phyloP scores from a whole-genome alignment of 768 basidiomycete genomes.

The Pleurotus giganteus region DNA sequence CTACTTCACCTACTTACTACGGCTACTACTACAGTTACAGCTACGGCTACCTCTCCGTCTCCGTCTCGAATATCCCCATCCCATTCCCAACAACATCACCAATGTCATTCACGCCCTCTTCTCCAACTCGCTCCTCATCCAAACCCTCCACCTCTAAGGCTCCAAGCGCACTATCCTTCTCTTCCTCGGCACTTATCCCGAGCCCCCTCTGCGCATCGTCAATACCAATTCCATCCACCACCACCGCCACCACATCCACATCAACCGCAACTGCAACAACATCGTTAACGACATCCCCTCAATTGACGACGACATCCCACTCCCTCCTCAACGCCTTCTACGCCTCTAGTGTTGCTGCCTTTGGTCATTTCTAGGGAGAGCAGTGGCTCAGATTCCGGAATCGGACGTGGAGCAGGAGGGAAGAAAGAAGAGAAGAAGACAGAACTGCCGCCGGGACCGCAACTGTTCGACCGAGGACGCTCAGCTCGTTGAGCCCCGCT shows the following conservation, averaged over 20 bases:
- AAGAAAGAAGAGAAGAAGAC: too few species aligned
- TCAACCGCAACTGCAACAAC: too few species aligned
- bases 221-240: background rate
- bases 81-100: background rate
- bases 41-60: background rate
- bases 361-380: too few species aligned
- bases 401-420: too few species aligned
- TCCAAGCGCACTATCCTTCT: background rate
- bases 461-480: too few species aligned
- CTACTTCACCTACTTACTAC: background rate
- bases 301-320: background rate
- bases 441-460: too few species aligned
- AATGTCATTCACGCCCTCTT: background rate
- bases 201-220: background rate
- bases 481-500: too few species aligned
- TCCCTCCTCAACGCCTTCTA: slow-evolving; percentile 9
- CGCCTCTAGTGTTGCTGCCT: too few species aligned
- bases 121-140: background rate
- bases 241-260: slow-evolving; percentile 14
- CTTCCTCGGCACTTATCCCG: background rate
- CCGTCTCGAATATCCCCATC: background rate
- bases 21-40: background rate
- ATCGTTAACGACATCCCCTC: slow-evolving; percentile 1
- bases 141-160: background rate
- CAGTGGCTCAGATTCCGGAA: too few species aligned